Percentiles rank a stretch among this genome's conserved stretches.
phyloP scores from a whole-genome alignment of 371 early-diverging fungal genomes.

The Mucor saturninus region DNA sequence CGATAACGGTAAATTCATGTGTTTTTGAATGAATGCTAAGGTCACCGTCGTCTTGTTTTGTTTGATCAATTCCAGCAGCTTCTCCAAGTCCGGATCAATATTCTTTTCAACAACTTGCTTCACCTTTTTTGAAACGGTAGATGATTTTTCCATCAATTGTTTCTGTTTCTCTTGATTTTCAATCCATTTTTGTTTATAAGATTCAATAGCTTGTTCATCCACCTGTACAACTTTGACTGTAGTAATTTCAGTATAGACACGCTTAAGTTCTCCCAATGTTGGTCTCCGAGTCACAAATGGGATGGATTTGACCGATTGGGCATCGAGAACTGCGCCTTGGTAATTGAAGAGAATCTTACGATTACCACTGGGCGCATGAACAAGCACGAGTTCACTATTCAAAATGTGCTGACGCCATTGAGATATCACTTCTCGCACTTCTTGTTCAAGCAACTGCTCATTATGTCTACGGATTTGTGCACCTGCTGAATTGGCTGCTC shows the following conservation, averaged over 20 bases:
- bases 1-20: conserved; percentile 25
- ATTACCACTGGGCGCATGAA: conserved; percentile 70
- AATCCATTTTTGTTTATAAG: conserved; percentile 29
- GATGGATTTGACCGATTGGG: conserved; percentile 63
- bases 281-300: conserved; percentile 85
- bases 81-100: conserved; percentile 34
- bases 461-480: conserved; percentile 89
- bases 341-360: conserved; percentile 66
- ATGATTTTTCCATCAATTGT: conserved; percentile 34
- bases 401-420: conserved; percentile 70
- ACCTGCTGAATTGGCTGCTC: conserved; percentile 90
- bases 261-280: conserved; percentile 63
- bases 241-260: conserved; percentile 54
- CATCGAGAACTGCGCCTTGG: conserved; percentile 61
- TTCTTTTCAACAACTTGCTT: conserved; percentile 5
- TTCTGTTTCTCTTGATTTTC: conserved; percentile 37
- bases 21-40: conserved; percentile 44
- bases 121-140: conserved; percentile 5
- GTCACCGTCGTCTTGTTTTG: conserved; percentile 62
- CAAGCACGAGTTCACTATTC: conserved; percentile 60
- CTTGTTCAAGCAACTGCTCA: conserved; percentile 78
- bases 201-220: conserved; percentile 39
- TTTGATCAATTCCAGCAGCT: conserved; percentile 52
- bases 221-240: conserved; percentile 58
- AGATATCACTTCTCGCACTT: conserved; percentile 71